Evolutionary conservation across 2,329 filamentous ascomycete genomes (phyloP).

Genomic region (Lojkania enalia): DNA sequence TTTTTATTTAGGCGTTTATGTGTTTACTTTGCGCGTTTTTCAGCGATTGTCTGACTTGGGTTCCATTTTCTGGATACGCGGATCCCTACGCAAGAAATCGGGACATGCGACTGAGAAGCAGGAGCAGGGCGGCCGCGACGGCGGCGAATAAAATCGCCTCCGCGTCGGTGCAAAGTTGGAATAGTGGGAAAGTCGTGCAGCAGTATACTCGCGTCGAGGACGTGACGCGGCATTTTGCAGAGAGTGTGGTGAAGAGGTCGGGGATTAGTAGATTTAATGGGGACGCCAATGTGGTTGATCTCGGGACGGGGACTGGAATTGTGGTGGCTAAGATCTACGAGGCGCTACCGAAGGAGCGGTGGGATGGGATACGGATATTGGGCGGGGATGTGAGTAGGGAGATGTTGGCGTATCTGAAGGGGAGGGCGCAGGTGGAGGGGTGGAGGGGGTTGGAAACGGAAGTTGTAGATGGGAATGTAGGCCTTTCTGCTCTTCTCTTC

Average conservation of each 20-base stretch:
- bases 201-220: slow-evolving; percentile 25
- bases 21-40: too few relatives aligned
- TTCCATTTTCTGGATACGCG: too few relatives aligned
- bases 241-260: slow-evolving; percentile 17
- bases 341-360: slow-evolving; percentile 13
- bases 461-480: slow-evolving; percentile 23
- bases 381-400: slow-evolving; percentile 25
- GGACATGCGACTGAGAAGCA: too few relatives aligned
- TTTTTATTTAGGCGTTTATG: too few relatives aligned
- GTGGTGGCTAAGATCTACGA: slow-evolving; percentile 25
- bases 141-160: too few relatives aligned
- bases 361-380: slow-evolving; percentile 21
- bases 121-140: too few relatives aligned
- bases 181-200: slow-evolving; percentile 12
- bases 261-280: slow-evolving; percentile 1
- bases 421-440: slow-evolving; percentile 18
- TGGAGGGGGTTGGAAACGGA: slow-evolving; percentile 22
- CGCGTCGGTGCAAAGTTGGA: too few relatives aligned
- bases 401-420: slow-evolving; percentile 25
- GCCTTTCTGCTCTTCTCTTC: too few relatives aligned
- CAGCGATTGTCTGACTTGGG: too few relatives aligned
- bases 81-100: too few relatives aligned
- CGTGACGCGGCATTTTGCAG: slow-evolving; percentile 24
- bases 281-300: slow-evolving; percentile 23
- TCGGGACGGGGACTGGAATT: slow-evolving; percentile 32